Conservation (phyloP, 2,329 filamentous ascomycete genomes). For the Colletotrichum sp. region DNA sequence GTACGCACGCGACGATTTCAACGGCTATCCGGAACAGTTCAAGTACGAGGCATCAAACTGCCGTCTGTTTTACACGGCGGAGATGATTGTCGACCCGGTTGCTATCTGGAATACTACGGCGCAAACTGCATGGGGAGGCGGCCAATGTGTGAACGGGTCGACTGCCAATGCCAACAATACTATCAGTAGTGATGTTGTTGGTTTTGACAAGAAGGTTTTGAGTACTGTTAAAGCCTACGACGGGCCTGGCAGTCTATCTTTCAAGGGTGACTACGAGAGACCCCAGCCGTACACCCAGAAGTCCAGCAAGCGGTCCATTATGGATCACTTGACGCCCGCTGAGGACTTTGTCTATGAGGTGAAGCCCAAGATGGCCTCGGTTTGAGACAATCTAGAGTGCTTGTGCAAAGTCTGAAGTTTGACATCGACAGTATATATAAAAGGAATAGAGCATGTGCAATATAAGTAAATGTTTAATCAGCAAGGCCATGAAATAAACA, state of each 20-base stretch:
- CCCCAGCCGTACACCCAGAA: background rate
- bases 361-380: background rate
- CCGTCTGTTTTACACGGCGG: conserved; percentile 58
- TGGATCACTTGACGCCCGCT: background rate
- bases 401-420: background rate
- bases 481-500: background rate
- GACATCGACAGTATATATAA: background rate
- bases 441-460: background rate
- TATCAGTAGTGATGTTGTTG: background rate
- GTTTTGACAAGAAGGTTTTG: background rate
- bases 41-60: conserved; percentile 62
- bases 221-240: background rate
- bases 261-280: background rate
- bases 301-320: background rate
- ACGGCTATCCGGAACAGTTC: conserved; percentile 58
- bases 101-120: conserved; percentile 46
- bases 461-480: accelerated
- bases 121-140: background rate
- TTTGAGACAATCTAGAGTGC: background rate
- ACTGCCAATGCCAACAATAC: background rate
- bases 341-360: background rate
- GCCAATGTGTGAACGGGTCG: background rate
- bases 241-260: background rate
- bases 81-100: conserved; percentile 51
- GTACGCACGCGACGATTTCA: conserved; percentile 23